These are phyloP conservation scores for Arabidopsis arenosa DNA, from an alignment of 345 rosid genomes.

Conservation along the genomic window DNA sequence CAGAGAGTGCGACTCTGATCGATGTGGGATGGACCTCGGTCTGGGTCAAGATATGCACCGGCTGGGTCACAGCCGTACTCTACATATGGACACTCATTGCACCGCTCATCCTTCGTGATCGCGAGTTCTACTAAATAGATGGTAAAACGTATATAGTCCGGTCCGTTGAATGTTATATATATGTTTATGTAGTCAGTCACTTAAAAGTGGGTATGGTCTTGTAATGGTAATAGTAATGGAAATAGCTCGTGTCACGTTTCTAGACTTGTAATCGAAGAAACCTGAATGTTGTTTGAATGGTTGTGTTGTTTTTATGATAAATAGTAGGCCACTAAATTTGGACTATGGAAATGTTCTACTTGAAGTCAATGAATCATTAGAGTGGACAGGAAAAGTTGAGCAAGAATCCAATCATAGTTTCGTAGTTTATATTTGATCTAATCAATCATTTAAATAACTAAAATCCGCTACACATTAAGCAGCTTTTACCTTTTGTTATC, in stretches of 20 bases:
- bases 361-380: constrained; percentile 6
- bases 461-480: not conserved
- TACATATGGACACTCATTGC: constrained; percentile 80
- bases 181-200: constrained; percentile 26
- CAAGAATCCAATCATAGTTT: constrained; percentile 2
- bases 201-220: constrained; percentile 34
- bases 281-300: constrained; percentile 5
- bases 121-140: constrained; percentile 60
- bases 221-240: constrained; percentile 12
- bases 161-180: constrained; percentile 18
- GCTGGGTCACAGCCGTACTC: constrained; percentile 83
- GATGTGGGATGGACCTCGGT: constrained; percentile 99
- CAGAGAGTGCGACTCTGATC: constrained; percentile 74
- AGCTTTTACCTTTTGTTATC: not conserved
- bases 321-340: not conserved
- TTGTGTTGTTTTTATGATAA: not conserved
- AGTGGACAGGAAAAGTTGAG: not conserved
- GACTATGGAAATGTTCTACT: not conserved
- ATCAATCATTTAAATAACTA: not conserved
- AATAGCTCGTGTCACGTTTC: constrained; percentile 5
- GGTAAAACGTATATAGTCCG: not conserved
- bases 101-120: constrained; percentile 69
- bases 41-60: constrained; percentile 92
- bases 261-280: constrained; percentile 25
- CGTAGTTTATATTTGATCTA: not conserved